A percentile compares a stretch with the other conserved stretches of the same genome.
These are phyloP conservation scores for Pseudisothecium myosuroides DNA, from an alignment of 225 moss, liverwort and hornwort species.

Conservation along the genomic window DNA sequence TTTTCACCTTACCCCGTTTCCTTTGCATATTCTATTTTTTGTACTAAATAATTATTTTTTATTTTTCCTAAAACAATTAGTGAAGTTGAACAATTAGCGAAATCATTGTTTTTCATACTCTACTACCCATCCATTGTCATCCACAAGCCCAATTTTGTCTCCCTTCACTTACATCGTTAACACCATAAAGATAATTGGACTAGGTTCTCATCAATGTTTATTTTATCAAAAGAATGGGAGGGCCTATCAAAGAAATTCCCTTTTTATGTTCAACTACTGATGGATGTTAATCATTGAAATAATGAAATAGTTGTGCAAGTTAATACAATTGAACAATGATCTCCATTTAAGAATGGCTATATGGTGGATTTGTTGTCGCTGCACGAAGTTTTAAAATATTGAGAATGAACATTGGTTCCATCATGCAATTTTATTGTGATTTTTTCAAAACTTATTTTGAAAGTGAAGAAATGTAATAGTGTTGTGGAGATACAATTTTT, in stretches of 20 bases:
- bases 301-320: background rate
- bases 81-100: background rate
- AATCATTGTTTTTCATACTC: background rate
- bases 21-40: background rate
- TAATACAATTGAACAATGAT: background rate
- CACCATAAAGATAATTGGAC: background rate
- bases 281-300: background rate
- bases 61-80: no score
- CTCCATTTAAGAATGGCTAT: background rate
- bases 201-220: background rate
- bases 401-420: background rate
- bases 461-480: background rate
- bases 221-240: background rate
- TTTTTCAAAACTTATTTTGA: background rate
- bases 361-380: accelerated
- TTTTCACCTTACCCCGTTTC: background rate
- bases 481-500: background rate
- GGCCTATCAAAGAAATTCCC: background rate
- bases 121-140: background rate
- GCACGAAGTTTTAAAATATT: background rate
- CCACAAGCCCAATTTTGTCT: no score
- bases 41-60: background rate
- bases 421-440: background rate
- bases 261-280: background rate
- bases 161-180: background rate